Evolutionary conservation across 2,329 filamentous ascomycete species (phyloP).

Genomic region (Stagonosporopsis chrysanthemi): DNA sequence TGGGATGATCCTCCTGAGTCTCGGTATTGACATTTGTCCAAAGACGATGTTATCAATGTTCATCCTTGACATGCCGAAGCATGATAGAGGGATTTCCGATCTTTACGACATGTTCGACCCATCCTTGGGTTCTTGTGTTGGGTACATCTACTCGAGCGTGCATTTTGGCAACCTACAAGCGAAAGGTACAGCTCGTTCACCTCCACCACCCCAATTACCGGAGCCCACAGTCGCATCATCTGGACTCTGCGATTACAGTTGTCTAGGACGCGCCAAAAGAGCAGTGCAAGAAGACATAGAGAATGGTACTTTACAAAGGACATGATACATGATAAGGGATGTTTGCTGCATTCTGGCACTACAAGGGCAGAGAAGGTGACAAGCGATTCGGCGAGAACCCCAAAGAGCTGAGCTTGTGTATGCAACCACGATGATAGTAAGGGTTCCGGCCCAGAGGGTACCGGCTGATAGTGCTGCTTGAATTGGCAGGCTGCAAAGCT

Average conservation of each 20-base stretch:
- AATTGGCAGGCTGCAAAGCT: neutral
- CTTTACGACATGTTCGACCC: slow-evolving; percentile 28
- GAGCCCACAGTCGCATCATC: slow-evolving; percentile 16
- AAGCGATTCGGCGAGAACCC: neutral
- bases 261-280: slow-evolving; percentile 21
- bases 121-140: slow-evolving; percentile 26
- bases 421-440: neutral
- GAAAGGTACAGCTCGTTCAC: slow-evolving; percentile 30
- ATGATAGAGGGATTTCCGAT: slow-evolving; percentile 28
- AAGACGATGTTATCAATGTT: slow-evolving; percentile 26
- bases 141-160: neutral
- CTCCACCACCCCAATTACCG: slow-evolving; percentile 33
- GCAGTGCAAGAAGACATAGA: slow-evolving; percentile 30
- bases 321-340: slow-evolving; percentile 14
- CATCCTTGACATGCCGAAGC: slow-evolving; percentile 29
- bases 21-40: slow-evolving; percentile 30
- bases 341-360: neutral
- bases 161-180: slow-evolving; percentile 24
- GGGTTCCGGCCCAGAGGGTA: neutral
- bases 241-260: slow-evolving; percentile 11
- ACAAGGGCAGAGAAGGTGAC: too few relatives aligned
- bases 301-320: slow-evolving; percentile 25
- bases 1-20: slow-evolving; percentile 31
- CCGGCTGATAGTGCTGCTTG: neutral
- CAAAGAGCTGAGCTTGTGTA: neutral